Percentiles rank a stretch among this genome's conserved stretches.
Evolutionary conservation across 495 filamentous ascomycete species (phyloP).

Genomic region (Rhypophila decipiens): DNA sequence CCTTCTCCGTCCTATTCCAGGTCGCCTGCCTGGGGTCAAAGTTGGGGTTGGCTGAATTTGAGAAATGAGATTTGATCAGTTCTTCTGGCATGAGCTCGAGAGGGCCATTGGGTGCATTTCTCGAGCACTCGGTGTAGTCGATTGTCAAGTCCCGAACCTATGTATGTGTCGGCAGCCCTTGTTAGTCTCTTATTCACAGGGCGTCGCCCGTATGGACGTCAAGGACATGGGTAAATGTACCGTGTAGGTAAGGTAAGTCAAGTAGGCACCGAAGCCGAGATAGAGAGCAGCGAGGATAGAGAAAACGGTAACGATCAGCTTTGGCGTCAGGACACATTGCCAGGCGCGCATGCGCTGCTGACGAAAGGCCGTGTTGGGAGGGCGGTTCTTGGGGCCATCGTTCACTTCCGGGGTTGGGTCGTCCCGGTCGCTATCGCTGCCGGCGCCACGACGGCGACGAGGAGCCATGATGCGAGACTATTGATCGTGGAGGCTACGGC

Average conservation of each 20-base stretch:
- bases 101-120: slow-evolving; percentile 44
- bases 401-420: slow-evolving; percentile 10
- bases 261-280: slow-evolving; percentile 27
- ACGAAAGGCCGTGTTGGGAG: slow-evolving; percentile 31
- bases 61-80: slow-evolving; percentile 62
- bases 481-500: not conserved
- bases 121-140: slow-evolving; percentile 76
- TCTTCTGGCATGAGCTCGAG: slow-evolving; percentile 45
- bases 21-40: slow-evolving; percentile 20
- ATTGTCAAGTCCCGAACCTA: slow-evolving; percentile 87
- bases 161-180: slow-evolving; percentile 22
- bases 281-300: slow-evolving; percentile 29
- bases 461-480: slow-evolving; percentile 21
- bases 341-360: slow-evolving; percentile 33
- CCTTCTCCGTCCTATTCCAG: slow-evolving; percentile 17
- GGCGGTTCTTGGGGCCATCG: slow-evolving; percentile 27
- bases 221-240: slow-evolving; percentile 10
- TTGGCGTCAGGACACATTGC: slow-evolving; percentile 32
- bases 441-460: slow-evolving; percentile 26
- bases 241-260: slow-evolving; percentile 27
- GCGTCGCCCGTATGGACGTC: not conserved
- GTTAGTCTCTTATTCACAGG: slow-evolving; percentile 8
- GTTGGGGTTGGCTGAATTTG: slow-evolving; percentile 32
- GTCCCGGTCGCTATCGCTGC: slow-evolving; percentile 15
- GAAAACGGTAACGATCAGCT: slow-evolving; percentile 31